Evolutionary conservation across 192 early-diverging fungal genomes (phyloP).

Genomic region (Coemansia sp.): DNA sequence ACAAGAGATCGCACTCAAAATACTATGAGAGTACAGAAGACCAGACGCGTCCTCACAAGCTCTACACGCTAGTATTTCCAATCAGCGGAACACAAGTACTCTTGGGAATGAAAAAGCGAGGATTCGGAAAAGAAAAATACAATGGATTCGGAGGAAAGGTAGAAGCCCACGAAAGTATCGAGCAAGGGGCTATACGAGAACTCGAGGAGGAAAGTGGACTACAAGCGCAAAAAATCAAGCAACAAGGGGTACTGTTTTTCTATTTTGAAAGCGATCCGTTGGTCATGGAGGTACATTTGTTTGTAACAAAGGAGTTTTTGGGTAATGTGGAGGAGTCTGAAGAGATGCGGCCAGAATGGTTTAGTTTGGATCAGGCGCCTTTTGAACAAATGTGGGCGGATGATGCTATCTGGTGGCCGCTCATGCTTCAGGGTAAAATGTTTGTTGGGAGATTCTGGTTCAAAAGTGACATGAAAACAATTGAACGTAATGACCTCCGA

Average conservation of each 20-base stretch:
- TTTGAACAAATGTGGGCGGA: constrained; percentile 73
- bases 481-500: constrained; percentile 17
- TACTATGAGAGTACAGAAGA: constrained; percentile 28
- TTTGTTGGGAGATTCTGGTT: constrained; percentile 56
- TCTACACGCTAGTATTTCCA: constrained; percentile 47
- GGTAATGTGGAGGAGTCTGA: constrained; percentile 62
- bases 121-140: constrained; percentile 63
- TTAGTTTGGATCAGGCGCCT: constrained; percentile 53
- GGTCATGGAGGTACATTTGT: constrained; percentile 68
- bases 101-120: constrained; percentile 78
- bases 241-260: constrained; percentile 59
- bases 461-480: constrained; percentile 32
- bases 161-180: constrained; percentile 61
- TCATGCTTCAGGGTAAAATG: constrained; percentile 29
- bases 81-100: constrained; percentile 47
- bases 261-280: constrained; percentile 61
- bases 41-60: constrained; percentile 18
- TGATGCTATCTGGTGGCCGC: constrained; percentile 63
- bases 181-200: constrained; percentile 62
- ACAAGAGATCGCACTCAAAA: constrained; percentile 29
- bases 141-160: constrained; percentile 84
- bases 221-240: constrained; percentile 30
- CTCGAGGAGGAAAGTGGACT: constrained; percentile 60
- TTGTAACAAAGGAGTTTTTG: constrained; percentile 34
- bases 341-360: constrained; percentile 79